Base-by-base conservation (phyloP, 2,329 filamentous ascomycete species). In the Penicillium sp. region DNA sequence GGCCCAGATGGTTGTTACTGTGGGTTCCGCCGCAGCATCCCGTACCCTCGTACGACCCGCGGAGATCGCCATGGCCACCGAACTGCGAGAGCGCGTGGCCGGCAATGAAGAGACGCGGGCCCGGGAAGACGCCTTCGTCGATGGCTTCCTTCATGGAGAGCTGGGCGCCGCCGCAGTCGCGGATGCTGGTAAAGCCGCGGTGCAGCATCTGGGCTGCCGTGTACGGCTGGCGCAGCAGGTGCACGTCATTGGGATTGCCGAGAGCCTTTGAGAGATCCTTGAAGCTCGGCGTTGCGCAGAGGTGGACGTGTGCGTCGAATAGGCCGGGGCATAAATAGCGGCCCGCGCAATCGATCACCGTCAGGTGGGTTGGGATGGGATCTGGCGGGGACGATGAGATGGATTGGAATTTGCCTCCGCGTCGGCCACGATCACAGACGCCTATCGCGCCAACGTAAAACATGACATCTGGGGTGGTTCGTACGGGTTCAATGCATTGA, bases 401-500 rank as follows among this genome's bases (percentile, higher is more conserved):
- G 1, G 43, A 47, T 25, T 47, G 25, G n/a, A 58, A 48, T 43
- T 44, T 54, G 1, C 54, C 54, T 4, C 49, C 8, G 3, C 33
- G 27, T n/a, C n/a, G n/a, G n/a, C n/a, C n/a, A n/a, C n/a, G n/a
- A n/a, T n/a, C n/a, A n/a, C n/a, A n/a, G n/a, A n/a, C n/a, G n/a
- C n/a, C n/a, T n/a, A n/a, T n/a, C n/a, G n/a, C n/a, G n/a, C n/a
- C n/a, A n/a, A n/a, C n/a, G n/a, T n/a, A n/a, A n/a, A n/a, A n/a
- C n/a, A n/a, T n/a, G n/a, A n/a, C n/a, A n/a, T n/a, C n/a, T n/a
- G n/a, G n/a, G n/a, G n/a, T n/a, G n/a, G n/a, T n/a, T n/a, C 86
- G 59, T 88, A 91, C 0, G 87, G 87, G 53, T 91, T 87, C 36
- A 86, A 78, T 0, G 84, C 86, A 11, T 83, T 66, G 9, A 91